Conservation (phyloP, 805 yeast species). For the Myxozyma monticola region DNA sequence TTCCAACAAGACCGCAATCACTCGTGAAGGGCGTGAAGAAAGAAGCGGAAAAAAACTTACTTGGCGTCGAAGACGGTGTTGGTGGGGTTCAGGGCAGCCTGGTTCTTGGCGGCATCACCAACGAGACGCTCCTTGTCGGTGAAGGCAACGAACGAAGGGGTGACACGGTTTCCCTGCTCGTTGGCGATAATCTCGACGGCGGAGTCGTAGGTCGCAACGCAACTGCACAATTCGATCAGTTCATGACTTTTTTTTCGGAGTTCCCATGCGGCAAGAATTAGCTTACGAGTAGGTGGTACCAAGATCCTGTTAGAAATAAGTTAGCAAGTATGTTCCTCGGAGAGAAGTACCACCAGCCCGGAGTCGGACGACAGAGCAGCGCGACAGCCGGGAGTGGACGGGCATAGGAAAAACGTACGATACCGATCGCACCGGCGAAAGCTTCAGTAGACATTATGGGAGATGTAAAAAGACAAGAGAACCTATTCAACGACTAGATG, state of each 20-base stretch:
- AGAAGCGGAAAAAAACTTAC: constrained; percentile 3
- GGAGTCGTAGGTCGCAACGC: constrained; percentile 92
- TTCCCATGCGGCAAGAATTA: background rate
- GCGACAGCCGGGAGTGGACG: background rate
- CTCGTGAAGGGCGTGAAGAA: too few relatives aligned
- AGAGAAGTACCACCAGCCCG: too few relatives aligned
- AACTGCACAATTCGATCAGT: constrained; percentile 35
- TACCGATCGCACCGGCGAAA: constrained; percentile 99
- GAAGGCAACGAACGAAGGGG: constrained; percentile 95
- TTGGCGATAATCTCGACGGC: constrained; percentile 96
- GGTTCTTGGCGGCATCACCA: constrained; percentile 98
- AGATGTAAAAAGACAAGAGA: background rate
- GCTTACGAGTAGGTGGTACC: constrained; percentile 36
- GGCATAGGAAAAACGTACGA: constrained; percentile 49
- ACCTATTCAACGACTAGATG: too few relatives aligned
- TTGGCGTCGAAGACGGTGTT: constrained; percentile 85
- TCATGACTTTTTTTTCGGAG: background rate
- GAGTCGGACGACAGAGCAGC: too few relatives aligned
- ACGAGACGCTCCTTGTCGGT: constrained; percentile 89
- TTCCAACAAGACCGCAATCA: too few relatives aligned
- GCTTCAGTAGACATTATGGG: constrained; percentile 57
- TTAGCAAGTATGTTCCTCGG: background rate
- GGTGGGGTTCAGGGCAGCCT: constrained; percentile 88
- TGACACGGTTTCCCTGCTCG: constrained; percentile 98
- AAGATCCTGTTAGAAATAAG: constrained; percentile 24